Evolutionary conservation across 345 rosid genomes (phyloP).

Genomic region (Cardiospermum halicacabum): DNA sequence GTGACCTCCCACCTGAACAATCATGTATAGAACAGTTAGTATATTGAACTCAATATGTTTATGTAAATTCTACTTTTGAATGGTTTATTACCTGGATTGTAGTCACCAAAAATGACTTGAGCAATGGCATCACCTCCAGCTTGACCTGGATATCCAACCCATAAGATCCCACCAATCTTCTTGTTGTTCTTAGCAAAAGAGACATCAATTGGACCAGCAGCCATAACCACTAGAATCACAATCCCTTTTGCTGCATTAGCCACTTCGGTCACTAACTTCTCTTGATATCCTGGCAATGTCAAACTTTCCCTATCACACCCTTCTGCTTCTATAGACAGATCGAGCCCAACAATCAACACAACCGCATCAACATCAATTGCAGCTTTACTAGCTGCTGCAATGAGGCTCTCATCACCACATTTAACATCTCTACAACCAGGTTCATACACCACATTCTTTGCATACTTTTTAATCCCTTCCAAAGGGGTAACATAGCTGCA

Average conservation of each 20-base stretch:
- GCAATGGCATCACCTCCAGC: slow-evolving; percentile 53
- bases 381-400: slow-evolving; percentile 20
- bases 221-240: slow-evolving; percentile 38
- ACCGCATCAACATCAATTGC: slow-evolving; percentile 27
- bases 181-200: slow-evolving; percentile 28
- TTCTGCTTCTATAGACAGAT: slow-evolving; percentile 41
- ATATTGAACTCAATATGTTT: background rate
- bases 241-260: slow-evolving; percentile 26
- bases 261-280: slow-evolving; percentile 32
- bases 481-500: slow-evolving; percentile 45
- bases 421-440: slow-evolving; percentile 31
- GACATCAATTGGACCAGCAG: slow-evolving; percentile 45
- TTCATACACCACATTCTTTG: slow-evolving; percentile 12
- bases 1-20: slow-evolving; percentile 43
- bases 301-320: slow-evolving; percentile 38
- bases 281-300: slow-evolving; percentile 44
- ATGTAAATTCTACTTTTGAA: too few relatives aligned
- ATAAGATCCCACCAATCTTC: slow-evolving; percentile 34
- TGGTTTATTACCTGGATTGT: slow-evolving; percentile 42
- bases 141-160: slow-evolving; percentile 59
- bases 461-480: slow-evolving; percentile 39
- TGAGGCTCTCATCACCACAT: slow-evolving; percentile 20
- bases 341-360: slow-evolving; percentile 38
- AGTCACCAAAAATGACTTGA: slow-evolving; percentile 42
- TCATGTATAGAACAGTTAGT: background rate